Evolutionary conservation across 2,329 filamentous ascomycete genomes (phyloP).

Genomic region (Colletotrichum incanum): DNA sequence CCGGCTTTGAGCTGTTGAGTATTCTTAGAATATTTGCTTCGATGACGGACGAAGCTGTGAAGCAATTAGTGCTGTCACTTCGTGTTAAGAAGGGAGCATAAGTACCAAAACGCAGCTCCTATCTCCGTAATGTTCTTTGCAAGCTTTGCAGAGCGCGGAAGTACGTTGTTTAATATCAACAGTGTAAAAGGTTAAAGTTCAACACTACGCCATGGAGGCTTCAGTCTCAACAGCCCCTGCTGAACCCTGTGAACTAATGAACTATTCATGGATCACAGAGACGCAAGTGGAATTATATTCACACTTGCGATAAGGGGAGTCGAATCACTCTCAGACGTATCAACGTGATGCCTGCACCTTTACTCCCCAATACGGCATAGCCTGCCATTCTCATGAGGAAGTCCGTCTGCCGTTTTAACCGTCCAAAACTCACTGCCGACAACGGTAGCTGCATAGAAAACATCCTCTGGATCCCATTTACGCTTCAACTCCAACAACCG

Average conservation of each 20-base stretch:
- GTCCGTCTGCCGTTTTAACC: slow-evolving; percentile 29
- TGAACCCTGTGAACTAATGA: neutral
- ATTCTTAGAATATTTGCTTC: neutral
- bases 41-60: neutral
- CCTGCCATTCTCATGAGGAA: slow-evolving; percentile 35
- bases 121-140: neutral
- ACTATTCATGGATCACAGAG: neutral
- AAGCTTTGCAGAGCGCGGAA: rapidly evolving
- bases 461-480: slow-evolving; percentile 49
- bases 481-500: slow-evolving; percentile 50
- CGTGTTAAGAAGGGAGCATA: neutral
- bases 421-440: slow-evolving; percentile 49
- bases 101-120: too few species aligned
- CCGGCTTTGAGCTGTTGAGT: too few species aligned
- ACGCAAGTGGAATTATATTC: neutral
- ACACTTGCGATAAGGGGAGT: neutral
- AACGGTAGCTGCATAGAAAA: slow-evolving; percentile 50
- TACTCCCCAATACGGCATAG: neutral
- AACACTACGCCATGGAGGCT: neutral
- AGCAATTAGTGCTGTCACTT: too few species aligned
- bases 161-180: neutral
- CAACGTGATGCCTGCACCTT: neutral
- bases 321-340: neutral
- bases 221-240: neutral
- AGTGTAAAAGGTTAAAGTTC: neutral